phyloP scores from a whole-genome alignment of 139 green algal species.

The Haematococcus sp. region DNA sequence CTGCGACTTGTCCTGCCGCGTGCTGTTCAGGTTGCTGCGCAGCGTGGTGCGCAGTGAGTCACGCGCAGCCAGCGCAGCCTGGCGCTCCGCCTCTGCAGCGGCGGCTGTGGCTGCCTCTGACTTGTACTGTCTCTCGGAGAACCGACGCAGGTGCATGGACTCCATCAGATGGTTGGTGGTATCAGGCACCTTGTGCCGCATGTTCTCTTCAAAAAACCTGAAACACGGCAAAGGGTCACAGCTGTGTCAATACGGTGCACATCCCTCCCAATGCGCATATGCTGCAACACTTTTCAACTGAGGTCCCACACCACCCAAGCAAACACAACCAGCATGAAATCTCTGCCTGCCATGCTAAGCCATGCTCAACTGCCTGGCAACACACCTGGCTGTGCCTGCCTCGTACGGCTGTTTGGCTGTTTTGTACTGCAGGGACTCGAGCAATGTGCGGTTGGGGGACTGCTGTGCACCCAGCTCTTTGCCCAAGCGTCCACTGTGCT shows the following conservation, averaged over 20 bases:
- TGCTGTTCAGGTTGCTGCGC: constrained; percentile 18
- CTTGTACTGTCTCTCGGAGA: constrained; percentile 31
- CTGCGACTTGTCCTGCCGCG: constrained; percentile 25
- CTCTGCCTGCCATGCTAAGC: neutral
- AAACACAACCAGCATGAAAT: neutral
- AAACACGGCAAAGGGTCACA: too few relatives aligned
- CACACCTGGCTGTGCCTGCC: constrained; percentile 33
- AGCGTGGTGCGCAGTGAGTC: constrained; percentile 9
- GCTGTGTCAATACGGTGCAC: too few relatives aligned
- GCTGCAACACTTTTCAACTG: too few relatives aligned
- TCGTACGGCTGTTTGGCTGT: constrained; percentile 40
- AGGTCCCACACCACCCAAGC: too few relatives aligned
- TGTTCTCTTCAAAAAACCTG: constrained; percentile 64
- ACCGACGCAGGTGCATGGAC: constrained; percentile 54
- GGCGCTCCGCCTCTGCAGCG: constrained; percentile 6
- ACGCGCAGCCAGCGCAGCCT: neutral
- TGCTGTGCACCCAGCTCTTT: constrained; percentile 31
- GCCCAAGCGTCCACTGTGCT: constrained; percentile 38
- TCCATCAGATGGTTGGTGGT: constrained; percentile 60
- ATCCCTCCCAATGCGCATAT: too few relatives aligned
- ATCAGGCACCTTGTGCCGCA: constrained; percentile 38
- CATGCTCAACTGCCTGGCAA: neutral
- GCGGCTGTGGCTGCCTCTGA: constrained; percentile 14
- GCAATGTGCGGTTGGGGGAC: constrained; percentile 40
- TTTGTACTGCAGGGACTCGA: constrained; percentile 53